phyloP scores from a whole-genome alignment of 495 filamentous ascomycete genomes.

The Penicillium roqueforti region DNA sequence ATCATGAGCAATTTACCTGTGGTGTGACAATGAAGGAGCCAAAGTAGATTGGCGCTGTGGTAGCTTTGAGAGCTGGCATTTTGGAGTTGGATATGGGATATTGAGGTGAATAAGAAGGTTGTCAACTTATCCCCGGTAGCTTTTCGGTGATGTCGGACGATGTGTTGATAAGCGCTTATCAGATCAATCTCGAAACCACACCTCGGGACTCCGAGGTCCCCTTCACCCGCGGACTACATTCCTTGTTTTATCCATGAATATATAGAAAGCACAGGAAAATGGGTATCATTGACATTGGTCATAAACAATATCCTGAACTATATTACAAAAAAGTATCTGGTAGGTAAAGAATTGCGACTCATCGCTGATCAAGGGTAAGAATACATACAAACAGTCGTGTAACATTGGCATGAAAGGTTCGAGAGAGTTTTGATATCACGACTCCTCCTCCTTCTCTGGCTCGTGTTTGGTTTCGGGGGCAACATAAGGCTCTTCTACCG shows the following conservation, averaged over 20 bases:
- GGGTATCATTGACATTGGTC: constrained; percentile 45
- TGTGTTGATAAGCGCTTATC: constrained; percentile 6
- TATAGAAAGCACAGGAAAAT: constrained; percentile 12
- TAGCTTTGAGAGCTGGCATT: constrained; percentile 31
- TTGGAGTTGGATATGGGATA: neutral
- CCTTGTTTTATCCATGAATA: neutral
- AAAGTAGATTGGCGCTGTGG: constrained; percentile 38
- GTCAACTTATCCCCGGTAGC: neutral
- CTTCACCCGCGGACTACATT: neutral
- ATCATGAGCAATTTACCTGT: constrained; percentile 27
- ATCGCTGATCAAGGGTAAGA: constrained; percentile 1
- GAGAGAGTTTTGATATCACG: constrained; percentile 4
- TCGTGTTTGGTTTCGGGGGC: constrained; percentile 15
- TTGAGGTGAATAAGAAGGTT: neutral
- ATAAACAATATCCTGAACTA: constrained; percentile 31
- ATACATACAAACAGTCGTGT: neutral
- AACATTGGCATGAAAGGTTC: constrained; percentile 4
- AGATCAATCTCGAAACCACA: neutral
- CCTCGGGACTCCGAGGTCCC: no score
- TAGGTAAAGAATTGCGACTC: neutral
- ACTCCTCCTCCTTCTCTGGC: constrained; percentile 11
- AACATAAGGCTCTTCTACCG: constrained; percentile 2
- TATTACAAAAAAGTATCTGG: constrained; percentile 22
- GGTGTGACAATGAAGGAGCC: constrained; percentile 46
- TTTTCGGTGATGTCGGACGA: neutral